Base-by-base conservation (phyloP, 352 stramenopile species). In the Phytophthora megakarya region DNA sequence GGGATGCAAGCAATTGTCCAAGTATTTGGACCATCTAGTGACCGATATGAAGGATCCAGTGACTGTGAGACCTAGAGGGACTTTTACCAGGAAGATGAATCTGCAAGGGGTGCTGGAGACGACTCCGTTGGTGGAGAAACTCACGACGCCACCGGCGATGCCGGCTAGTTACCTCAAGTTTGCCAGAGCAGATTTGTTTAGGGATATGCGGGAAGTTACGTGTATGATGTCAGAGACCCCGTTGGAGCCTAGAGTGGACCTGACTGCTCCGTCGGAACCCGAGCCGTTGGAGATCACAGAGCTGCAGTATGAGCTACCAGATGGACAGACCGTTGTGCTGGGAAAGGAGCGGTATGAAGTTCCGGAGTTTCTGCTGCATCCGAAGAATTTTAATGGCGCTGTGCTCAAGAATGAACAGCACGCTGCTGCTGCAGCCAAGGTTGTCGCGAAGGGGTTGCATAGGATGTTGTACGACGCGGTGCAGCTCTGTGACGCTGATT, bases 401-500 rank as follows among this genome's bases (percentile, higher is more conserved):
- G 76, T 81, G 13, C 58, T 80, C 33, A 80, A 80, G 52, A 81
- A 77, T 16, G 67, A 90, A 48, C 69, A 84, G 48, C 68, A 78
- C 26, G 76, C 77, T 7, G 72, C 72, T 0, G 76, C 70, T 11
- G 76, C 78, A 16, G 68, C 61, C 2, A 85, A 82, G 48, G 76
- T 77, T 2, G 51, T 81, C 8, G 70, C 75, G 26, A 94, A 93
- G 61, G 84, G 84, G 0, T 61, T 96, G 44, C 75, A 90, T 40
- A 62, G 67, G 11, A 96, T 95, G 88, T 54, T 95, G 0, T 93
- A 96, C 56, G 86, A 94, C 45, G 83, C 86, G 2, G 84, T 95
- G 39, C 84, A 96, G 44, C 64, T 87, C 30, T 94, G 86, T 26
- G 88, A 97, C 51, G 82, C 83, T 9, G 89, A 97, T 46, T 22